Percentiles rank a stretch among this genome's conserved stretches.
These are phyloP conservation scores for Agarophyton chilense DNA, from an alignment of 23 red algal genomes.

Conservation along the genomic window DNA sequence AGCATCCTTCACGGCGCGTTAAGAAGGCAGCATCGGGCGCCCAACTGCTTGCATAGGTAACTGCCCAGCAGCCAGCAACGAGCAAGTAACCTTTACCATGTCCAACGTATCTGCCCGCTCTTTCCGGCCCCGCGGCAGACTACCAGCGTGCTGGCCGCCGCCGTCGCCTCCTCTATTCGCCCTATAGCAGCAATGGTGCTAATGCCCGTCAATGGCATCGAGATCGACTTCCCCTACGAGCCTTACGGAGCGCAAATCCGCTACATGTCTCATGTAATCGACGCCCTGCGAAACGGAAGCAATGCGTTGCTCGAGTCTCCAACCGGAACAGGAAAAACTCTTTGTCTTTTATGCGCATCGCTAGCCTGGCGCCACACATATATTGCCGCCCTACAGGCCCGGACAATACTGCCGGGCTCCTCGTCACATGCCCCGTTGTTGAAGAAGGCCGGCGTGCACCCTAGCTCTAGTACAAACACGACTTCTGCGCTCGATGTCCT, in stretches of 20 bases:
- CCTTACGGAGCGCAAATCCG: slow-evolving; percentile 88
- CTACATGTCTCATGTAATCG: slow-evolving; percentile 94
- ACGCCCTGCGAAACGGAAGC: slow-evolving; percentile 65
- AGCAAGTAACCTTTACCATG: too few relatives aligned
- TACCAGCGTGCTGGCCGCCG: background rate
- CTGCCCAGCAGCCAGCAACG: too few relatives aligned
- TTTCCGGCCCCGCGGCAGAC: background rate
- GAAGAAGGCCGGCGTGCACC: slow-evolving; percentile 19
- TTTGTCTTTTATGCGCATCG: slow-evolving; percentile 87
- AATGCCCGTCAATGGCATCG: slow-evolving; percentile 58
- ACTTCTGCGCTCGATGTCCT: slow-evolving; percentile 46
- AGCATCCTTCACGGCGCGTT: background rate
- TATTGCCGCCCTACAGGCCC: slow-evolving; percentile 52
- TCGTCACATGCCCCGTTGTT: slow-evolving; percentile 13
- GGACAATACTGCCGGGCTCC: background rate
- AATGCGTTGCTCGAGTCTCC: slow-evolving; percentile 98
- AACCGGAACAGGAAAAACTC: slow-evolving; percentile 97
- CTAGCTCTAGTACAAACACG: background rate
- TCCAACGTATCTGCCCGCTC: background rate
- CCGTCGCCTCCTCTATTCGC: background rate
- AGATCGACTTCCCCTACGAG: slow-evolving; percentile 88
- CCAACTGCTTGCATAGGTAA: too few relatives aligned
- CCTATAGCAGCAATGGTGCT: slow-evolving; percentile 30
- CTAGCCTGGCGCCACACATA: slow-evolving; percentile 87
- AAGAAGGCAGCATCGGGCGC: too few relatives aligned